A percentile compares a stretch with the other conserved stretches of the same genome.
phyloP scores from a whole-genome alignment of 2,329 filamentous ascomycete genomes.

The Colletotrichum destructivum region DNA sequence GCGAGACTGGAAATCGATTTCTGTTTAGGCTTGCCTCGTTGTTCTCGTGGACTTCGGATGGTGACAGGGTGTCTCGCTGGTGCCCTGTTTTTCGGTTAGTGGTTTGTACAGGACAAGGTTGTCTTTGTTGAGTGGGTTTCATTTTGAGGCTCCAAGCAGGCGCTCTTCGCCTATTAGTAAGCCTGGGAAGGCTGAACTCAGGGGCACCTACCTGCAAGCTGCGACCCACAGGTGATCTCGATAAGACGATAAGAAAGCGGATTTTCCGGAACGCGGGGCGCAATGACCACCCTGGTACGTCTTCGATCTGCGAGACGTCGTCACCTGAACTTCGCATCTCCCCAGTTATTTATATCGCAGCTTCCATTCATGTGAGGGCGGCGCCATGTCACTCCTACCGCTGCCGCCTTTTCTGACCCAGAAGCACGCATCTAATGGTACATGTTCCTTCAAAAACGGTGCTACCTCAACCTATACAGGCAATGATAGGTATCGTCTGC shows the following conservation, averaged over 20 bases:
- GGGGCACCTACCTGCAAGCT: slow-evolving; percentile 5
- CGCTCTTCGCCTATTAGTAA: slow-evolving; percentile 41
- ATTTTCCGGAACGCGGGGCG: slow-evolving; percentile 29
- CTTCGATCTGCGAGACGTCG: too few species aligned
- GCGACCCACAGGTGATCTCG: slow-evolving; percentile 10
- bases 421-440: slow-evolving; percentile 11
- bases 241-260: slow-evolving; percentile 26
- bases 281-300: slow-evolving; percentile 4
- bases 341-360: neutral
- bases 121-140: slow-evolving; percentile 50
- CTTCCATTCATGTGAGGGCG: slow-evolving; percentile 6
- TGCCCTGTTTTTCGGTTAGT: slow-evolving; percentile 47
- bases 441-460: slow-evolving; percentile 17
- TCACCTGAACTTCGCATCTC: neutral
- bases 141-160: slow-evolving; percentile 45
- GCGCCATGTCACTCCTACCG: slow-evolving; percentile 16
- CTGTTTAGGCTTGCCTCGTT: neutral
- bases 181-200: slow-evolving; percentile 35
- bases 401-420: slow-evolving; percentile 1
- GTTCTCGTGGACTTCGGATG: slow-evolving; percentile 7
- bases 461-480: slow-evolving; percentile 18
- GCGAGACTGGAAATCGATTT: neutral
- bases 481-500: slow-evolving; percentile 29
- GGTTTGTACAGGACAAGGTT: slow-evolving; percentile 58
- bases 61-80: slow-evolving; percentile 36